Percentiles rank a stretch among this genome's conserved stretches.
These are phyloP conservation scores for Cylindrotheca fusiformis DNA, from an alignment of 108 stramenopile genomes.

Conservation along the genomic window DNA sequence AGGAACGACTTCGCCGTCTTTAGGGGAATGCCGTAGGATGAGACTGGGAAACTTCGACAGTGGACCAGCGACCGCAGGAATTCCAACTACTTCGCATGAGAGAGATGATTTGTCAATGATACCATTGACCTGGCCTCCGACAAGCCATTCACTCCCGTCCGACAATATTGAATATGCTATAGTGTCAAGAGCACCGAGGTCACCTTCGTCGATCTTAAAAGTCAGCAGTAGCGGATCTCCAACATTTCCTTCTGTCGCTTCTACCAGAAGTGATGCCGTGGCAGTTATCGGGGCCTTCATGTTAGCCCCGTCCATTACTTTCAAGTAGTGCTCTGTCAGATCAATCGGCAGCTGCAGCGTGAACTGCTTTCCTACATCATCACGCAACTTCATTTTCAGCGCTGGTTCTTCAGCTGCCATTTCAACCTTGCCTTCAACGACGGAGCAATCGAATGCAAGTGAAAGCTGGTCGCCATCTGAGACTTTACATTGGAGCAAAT, in stretches of 20 bases:
- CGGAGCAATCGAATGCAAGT: slow-evolving; percentile 55
- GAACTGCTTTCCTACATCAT: slow-evolving; percentile 60
- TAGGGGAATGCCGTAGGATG: background rate
- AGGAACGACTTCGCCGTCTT: slow-evolving; percentile 6
- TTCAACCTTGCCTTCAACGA: slow-evolving; percentile 11
- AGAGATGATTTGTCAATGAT: slow-evolving; percentile 34
- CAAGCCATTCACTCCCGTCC: slow-evolving; percentile 56
- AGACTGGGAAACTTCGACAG: slow-evolving; percentile 42
- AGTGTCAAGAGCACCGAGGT: background rate
- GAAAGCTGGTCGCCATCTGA: slow-evolving; percentile 57
- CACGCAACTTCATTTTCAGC: slow-evolving; percentile 48
- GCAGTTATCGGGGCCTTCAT: slow-evolving; percentile 17
- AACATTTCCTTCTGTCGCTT: slow-evolving; percentile 44
- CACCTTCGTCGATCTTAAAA: slow-evolving; percentile 37
- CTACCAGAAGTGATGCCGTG: slow-evolving; percentile 40
- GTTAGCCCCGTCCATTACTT: slow-evolving; percentile 35
- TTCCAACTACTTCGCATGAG: slow-evolving; percentile 54
- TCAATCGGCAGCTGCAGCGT: slow-evolving; percentile 54
- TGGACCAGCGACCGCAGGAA: slow-evolving; percentile 55
- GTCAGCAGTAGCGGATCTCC: slow-evolving; percentile 61
- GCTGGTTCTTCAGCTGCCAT: slow-evolving; percentile 26
- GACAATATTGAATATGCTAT: slow-evolving; percentile 50
- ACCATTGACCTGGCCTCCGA: slow-evolving; percentile 67
- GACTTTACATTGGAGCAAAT: slow-evolving; percentile 44
- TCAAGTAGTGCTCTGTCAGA: slow-evolving; percentile 43